These are phyloP conservation scores for Mucor saturninus DNA, from an alignment of 371 early-diverging fungal species.

Conservation along the genomic window DNA sequence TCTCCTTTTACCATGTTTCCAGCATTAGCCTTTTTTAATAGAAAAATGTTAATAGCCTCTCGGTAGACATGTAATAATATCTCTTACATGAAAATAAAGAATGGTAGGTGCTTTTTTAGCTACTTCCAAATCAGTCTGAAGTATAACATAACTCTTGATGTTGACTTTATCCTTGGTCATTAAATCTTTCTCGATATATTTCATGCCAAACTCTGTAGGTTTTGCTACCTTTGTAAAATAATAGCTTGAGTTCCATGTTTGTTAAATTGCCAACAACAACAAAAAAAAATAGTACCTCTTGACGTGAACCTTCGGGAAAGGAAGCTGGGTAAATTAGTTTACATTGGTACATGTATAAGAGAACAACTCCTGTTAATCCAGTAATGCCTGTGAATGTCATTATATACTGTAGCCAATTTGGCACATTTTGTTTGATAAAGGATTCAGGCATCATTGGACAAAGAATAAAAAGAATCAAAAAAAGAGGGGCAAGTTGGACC, in stretches of 20 bases:
- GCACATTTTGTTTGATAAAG: constrained; percentile 29
- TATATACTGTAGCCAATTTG: constrained; percentile 48
- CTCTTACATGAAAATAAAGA: constrained; percentile 81
- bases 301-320: constrained; percentile 82
- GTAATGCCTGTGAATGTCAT: constrained; percentile 50
- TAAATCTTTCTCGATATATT: constrained; percentile 77
- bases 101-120: constrained; percentile 73
- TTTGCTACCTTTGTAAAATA: constrained; percentile 61
- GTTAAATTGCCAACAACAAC: too few species aligned
- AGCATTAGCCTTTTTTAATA: constrained; percentile 78
- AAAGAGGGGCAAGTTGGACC: neutral
- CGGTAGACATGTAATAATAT: neutral
- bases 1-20: constrained; percentile 83
- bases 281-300: constrained; percentile 43
- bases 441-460: constrained; percentile 18
- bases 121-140: constrained; percentile 55
- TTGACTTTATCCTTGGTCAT: constrained; percentile 80
- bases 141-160: constrained; percentile 82
- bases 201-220: constrained; percentile 75
- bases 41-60: neutral
- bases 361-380: constrained; percentile 47
- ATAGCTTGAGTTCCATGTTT: too few species aligned
- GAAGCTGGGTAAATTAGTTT: constrained; percentile 85
- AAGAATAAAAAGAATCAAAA: constrained; percentile 7
- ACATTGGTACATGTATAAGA: constrained; percentile 83